Evolutionary conservation across 2,329 filamentous ascomycete genomes (phyloP).

Genomic region (Eutypa lata): DNA sequence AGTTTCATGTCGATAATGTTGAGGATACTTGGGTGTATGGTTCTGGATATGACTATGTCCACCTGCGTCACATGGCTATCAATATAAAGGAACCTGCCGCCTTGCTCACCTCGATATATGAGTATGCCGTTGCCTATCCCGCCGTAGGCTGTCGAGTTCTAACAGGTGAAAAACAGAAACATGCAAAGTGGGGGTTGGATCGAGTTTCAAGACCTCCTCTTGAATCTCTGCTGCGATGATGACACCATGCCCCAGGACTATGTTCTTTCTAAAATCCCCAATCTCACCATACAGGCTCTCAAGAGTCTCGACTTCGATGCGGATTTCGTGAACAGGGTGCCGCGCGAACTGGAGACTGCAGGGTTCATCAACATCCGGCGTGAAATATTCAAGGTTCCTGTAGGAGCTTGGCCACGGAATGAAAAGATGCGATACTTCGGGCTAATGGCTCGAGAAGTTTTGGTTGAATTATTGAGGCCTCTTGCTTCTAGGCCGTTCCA

Average conservation of each 20-base stretch:
- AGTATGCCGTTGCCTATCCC: neutral
- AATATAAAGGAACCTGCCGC: slow-evolving; percentile 49
- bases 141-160: neutral
- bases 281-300: slow-evolving; percentile 1
- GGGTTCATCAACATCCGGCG: slow-evolving; percentile 20
- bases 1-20: slow-evolving; percentile 53
- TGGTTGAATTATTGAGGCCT: slow-evolving; percentile 1
- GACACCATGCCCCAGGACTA: slow-evolving; percentile 10
- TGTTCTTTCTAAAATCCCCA: neutral
- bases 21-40: slow-evolving; percentile 43
- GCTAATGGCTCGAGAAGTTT: slow-evolving; percentile 1
- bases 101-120: slow-evolving; percentile 42
- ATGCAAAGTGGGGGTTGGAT: slow-evolving; percentile 38
- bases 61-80: slow-evolving; percentile 48
- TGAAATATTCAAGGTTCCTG: slow-evolving; percentile 16
- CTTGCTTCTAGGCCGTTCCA: slow-evolving; percentile 3
- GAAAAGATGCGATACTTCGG: slow-evolving; percentile 7
- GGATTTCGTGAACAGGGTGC: slow-evolving; percentile 3
- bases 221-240: slow-evolving; percentile 31
- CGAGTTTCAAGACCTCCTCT: slow-evolving; percentile 35
- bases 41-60: slow-evolving; percentile 51
- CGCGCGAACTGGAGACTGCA: slow-evolving; percentile 6
- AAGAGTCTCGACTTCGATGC: slow-evolving; percentile 5
- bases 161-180: slow-evolving; percentile 29
- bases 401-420: slow-evolving; percentile 22